phyloP scores from a whole-genome alignment of 495 filamentous ascomycete genomes.

The Tuber borchii region DNA sequence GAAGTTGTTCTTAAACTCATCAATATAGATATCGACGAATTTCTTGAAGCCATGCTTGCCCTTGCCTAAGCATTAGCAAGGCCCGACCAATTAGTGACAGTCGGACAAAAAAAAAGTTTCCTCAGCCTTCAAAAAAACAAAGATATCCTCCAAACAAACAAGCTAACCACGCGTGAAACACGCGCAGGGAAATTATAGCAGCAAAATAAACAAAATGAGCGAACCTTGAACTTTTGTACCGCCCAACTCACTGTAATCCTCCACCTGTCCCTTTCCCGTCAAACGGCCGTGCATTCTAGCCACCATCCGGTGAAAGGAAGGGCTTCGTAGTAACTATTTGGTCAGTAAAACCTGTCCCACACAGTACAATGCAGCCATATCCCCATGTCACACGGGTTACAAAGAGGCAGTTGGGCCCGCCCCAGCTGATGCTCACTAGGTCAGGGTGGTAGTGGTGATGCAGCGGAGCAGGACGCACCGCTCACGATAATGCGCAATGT shows the following conservation, averaged over 20 bases:
- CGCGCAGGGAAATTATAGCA: not conserved
- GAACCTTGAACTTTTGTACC: slow-evolving; percentile 55
- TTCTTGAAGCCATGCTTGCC: slow-evolving; percentile 31
- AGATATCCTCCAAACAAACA: not conserved
- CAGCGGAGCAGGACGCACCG: not conserved
- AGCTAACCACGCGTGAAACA: slow-evolving; percentile 5
- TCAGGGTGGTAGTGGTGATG: not conserved
- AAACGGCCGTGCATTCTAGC: slow-evolving; percentile 52
- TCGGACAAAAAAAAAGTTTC: not conserved
- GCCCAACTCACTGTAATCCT: slow-evolving; percentile 54
- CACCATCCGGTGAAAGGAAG: slow-evolving; percentile 56
- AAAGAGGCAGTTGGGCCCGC: not conserved
- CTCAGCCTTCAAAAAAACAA: not conserved
- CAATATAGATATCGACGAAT: slow-evolving; percentile 54
- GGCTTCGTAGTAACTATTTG: slow-evolving; percentile 54
- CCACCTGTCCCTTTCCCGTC: slow-evolving; percentile 50
- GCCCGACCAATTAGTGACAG: slow-evolving; percentile 1
- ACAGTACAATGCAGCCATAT: not conserved
- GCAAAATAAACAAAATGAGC: slow-evolving; percentile 10
- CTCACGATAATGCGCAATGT: not conserved
- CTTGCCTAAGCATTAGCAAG: slow-evolving; percentile 3
- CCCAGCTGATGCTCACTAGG: not conserved
- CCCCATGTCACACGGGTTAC: not conserved
- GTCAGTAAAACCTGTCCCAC: slow-evolving; percentile 26
- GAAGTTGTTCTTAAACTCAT: slow-evolving; percentile 56